Percentiles rank a stretch among this genome's conserved stretches.
phyloP scores from a whole-genome alignment of 495 filamentous ascomycete species.

The Aspergillus cristatus region DNA sequence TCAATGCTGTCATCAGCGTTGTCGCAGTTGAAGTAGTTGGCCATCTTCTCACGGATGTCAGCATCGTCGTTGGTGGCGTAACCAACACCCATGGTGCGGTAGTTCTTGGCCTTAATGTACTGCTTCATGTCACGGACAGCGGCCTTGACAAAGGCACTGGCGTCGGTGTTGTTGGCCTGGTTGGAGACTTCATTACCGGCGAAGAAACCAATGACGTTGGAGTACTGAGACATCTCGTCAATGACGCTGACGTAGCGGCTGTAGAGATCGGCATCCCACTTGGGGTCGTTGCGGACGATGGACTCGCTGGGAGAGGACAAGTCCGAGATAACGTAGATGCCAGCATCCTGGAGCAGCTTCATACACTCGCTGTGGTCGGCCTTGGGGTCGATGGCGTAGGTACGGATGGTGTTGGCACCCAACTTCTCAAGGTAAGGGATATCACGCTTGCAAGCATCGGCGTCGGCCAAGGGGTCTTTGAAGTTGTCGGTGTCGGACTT shows the following conservation, averaged over 20 bases:
- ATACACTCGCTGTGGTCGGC: conserved; percentile 72
- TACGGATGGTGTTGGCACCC: conserved; percentile 78
- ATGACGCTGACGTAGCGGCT: conserved; percentile 70
- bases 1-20: conserved; percentile 58
- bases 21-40: conserved; percentile 87
- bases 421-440: conserved; percentile 65
- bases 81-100: conserved; percentile 74
- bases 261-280: conserved; percentile 68
- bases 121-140: conserved; percentile 87
- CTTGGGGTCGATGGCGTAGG: conserved; percentile 79
- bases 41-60: conserved; percentile 63
- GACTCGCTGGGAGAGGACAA: conserved; percentile 71
- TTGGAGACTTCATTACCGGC: conserved; percentile 94
- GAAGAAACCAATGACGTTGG: conserved; percentile 88
- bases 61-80: conserved; percentile 89
- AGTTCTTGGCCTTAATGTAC: conserved; percentile 70
- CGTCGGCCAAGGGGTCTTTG: conserved; percentile 63
- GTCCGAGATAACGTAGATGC: conserved; percentile 90
- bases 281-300: conserved; percentile 68
- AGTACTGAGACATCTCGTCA: conserved; percentile 65
- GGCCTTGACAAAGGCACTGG: conserved; percentile 88
- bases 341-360: conserved; percentile 65
- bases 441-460: conserved; percentile 61
- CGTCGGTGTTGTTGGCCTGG: conserved; percentile 63
- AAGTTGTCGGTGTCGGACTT: conserved; percentile 29